Conservation (phyloP, 106 monocot genomes). For the Dioscorea zingiberensis region DNA sequence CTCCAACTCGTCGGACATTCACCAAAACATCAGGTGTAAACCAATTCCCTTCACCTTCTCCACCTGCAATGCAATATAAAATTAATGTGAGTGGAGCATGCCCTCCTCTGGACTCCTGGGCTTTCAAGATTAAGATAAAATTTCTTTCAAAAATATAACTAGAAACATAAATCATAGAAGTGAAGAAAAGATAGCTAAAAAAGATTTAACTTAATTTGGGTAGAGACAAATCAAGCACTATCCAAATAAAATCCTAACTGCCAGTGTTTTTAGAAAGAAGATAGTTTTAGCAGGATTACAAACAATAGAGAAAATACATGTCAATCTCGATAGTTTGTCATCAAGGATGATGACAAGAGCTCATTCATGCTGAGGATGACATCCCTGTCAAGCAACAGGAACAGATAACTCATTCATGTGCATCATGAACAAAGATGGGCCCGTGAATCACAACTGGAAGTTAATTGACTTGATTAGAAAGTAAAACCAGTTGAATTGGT, state of each 20-base stretch:
- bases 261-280: too few relatives aligned
- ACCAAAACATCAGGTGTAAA: slow-evolving; percentile 77
- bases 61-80: slow-evolving; percentile 27
- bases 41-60: slow-evolving; percentile 68
- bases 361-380: too few relatives aligned
- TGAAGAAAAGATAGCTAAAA: neutral
- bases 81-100: neutral
- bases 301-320: too few relatives aligned
- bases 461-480: neutral
- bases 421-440: too few relatives aligned
- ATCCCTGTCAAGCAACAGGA: too few relatives aligned
- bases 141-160: neutral
- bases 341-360: too few relatives aligned
- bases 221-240: too few relatives aligned
- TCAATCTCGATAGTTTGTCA: too few relatives aligned
- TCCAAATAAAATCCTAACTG: too few relatives aligned
- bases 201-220: too few relatives aligned
- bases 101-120: neutral
- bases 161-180: neutral
- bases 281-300: too few relatives aligned
- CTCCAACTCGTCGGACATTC: slow-evolving; percentile 57
- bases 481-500: neutral
- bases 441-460: neutral
- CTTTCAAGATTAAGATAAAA: too few relatives aligned
- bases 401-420: neutral